Evolutionary conservation across 345 rosid species (phyloP).

Genomic region (Sonneratia caseolaris): DNA sequence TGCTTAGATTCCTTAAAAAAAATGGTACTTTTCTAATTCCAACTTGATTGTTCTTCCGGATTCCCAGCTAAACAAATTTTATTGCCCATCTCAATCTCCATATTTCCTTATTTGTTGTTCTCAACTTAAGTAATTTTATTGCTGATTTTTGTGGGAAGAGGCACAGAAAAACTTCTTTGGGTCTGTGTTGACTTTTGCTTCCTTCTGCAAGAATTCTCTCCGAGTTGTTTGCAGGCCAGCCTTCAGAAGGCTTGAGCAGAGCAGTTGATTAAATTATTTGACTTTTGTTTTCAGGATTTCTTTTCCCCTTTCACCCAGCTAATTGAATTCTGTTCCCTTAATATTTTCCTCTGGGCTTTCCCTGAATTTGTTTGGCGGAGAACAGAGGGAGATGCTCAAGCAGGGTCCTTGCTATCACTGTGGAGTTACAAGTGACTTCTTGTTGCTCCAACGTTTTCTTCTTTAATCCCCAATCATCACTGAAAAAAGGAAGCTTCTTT

Average conservation of each 20-base stretch:
- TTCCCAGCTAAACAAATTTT: too few species aligned
- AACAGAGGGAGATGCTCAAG: conserved; percentile 63
- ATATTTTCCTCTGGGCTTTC: conserved; percentile 11
- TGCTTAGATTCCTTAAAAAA: too few species aligned
- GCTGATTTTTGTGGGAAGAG: neutral
- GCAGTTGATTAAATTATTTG: too few species aligned
- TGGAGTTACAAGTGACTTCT: too few species aligned
- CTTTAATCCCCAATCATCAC: neutral
- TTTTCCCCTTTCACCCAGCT: neutral
- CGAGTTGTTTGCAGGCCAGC: conserved; percentile 24
- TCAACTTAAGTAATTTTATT: too few species aligned
- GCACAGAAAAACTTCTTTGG: neutral
- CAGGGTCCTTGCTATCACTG: conserved; percentile 98
- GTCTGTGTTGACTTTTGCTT: conserved; percentile 23
- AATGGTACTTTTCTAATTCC: too few species aligned
- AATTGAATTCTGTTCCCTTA: neutral
- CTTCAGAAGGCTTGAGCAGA: too few species aligned
- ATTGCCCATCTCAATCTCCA: too few species aligned
- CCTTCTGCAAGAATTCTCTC: conserved; percentile 19
- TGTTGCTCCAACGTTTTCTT: conserved; percentile 11
- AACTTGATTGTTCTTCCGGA: too few species aligned
- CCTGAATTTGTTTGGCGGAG: conserved; percentile 10
- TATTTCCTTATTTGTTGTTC: too few species aligned
- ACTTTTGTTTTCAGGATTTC: too few species aligned
- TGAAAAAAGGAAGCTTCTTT: neutral